These are phyloP conservation scores for Boletellus dicymbophilus DNA, from an alignment of 1,284 basidiomycete genomes.

Conservation along the genomic window DNA sequence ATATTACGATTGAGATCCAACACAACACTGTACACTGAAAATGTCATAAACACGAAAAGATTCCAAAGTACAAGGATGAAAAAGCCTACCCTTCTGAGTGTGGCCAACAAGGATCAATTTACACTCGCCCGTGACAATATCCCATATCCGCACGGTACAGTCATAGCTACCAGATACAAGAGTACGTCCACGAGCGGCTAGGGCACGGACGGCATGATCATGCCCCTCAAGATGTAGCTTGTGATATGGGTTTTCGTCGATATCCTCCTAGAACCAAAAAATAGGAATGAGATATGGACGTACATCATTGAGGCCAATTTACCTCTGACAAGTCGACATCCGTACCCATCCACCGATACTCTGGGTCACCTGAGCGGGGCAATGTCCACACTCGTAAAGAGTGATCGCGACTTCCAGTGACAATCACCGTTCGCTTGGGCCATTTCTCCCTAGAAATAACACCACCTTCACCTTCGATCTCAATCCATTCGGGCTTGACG, in stretches of 20 bases:
- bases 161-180: constrained; percentile 97
- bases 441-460: constrained; percentile 68
- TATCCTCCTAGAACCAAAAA: constrained; percentile 52
- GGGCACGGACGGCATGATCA: constrained; percentile 86
- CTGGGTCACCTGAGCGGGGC: constrained; percentile 75
- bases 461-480: constrained; percentile 63
- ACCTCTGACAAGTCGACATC: constrained; percentile 74
- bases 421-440: constrained; percentile 87
- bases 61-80: background rate
- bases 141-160: constrained; percentile 92
- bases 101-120: constrained; percentile 84
- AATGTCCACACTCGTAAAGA: constrained; percentile 90
- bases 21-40: constrained; percentile 86
- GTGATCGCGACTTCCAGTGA: constrained; percentile 92
- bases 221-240: constrained; percentile 84
- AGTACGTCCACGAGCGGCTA: constrained; percentile 88
- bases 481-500: constrained; percentile 82
- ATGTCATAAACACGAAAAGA: constrained; percentile 4
- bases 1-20: constrained; percentile 83
- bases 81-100: constrained; percentile 79
- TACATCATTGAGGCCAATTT: constrained; percentile 30
- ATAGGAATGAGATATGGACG: constrained; percentile 8
- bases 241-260: constrained; percentile 90
- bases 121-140: constrained; percentile 85
- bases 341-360: constrained; percentile 70